A percentile compares a stretch with the other conserved stretches of the same genome.
Conservation (phyloP, 75 land plant species). For the Selaginella tamariscina region DNA sequence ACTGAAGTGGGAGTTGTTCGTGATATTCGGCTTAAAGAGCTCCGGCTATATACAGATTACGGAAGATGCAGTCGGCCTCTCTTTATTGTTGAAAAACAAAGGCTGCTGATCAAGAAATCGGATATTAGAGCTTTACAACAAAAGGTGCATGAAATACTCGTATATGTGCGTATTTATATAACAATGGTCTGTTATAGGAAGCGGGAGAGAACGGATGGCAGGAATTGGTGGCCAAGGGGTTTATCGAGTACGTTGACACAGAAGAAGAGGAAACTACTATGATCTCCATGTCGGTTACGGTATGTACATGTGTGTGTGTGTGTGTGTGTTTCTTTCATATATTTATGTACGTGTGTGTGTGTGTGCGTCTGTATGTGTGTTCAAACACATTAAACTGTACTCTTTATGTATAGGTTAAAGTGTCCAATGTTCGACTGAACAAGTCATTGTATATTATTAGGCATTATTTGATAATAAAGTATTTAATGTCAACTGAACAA, state of each 20-base stretch:
- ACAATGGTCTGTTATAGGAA: slow-evolving; percentile 37
- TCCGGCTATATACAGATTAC: slow-evolving; percentile 94
- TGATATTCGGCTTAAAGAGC: slow-evolving; percentile 79
- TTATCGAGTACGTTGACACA: slow-evolving; percentile 94
- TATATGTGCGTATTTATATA: neutral
- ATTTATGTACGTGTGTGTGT: too few relatives aligned
- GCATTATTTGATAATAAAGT: too few relatives aligned
- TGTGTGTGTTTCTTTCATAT: too few relatives aligned
- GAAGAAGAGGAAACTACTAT: slow-evolving; percentile 99
- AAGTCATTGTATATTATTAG: too few relatives aligned
- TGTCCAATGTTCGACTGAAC: too few relatives aligned
- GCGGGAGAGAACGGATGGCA: slow-evolving; percentile 86
- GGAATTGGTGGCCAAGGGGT: slow-evolving; percentile 88
- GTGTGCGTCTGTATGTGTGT: too few relatives aligned
- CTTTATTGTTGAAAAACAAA: slow-evolving; percentile 93
- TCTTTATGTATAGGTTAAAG: too few relatives aligned
- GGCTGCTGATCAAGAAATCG: slow-evolving; percentile 73
- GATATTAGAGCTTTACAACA: slow-evolving; percentile 71
- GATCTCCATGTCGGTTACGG: slow-evolving; percentile 98
- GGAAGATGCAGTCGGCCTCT: slow-evolving; percentile 98
- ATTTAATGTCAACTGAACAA: too few relatives aligned
- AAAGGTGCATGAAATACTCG: slow-evolving; percentile 37
- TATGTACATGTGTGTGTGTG: too few relatives aligned
- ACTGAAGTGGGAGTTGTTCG: slow-evolving; percentile 97
- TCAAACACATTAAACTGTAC: neutral